These are phyloP conservation scores for Betula pendula DNA, from an alignment of 306 rosid genomes.

Conservation along the genomic window DNA sequence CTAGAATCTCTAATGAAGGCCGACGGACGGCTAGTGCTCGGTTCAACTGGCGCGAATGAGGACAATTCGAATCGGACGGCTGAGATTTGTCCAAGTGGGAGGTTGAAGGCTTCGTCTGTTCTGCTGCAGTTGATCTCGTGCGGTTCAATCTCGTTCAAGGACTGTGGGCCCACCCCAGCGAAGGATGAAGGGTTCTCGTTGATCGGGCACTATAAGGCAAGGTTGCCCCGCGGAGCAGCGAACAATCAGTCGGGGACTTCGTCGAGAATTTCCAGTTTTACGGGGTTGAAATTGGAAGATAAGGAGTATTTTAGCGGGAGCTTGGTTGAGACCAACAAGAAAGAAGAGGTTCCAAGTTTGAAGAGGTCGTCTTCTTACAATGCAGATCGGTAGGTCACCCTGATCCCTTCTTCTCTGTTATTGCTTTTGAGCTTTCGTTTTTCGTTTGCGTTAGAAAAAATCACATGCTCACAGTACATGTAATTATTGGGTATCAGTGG, in stretches of 20 bases:
- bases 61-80: constrained; percentile 42
- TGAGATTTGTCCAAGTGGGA: constrained; percentile 54
- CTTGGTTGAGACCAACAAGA: constrained; percentile 68
- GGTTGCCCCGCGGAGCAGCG: constrained; percentile 56
- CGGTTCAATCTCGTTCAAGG: constrained; percentile 83
- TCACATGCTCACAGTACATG: background rate
- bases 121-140: constrained; percentile 79
- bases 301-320: constrained; percentile 94
- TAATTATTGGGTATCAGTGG: constrained; percentile 11
- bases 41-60: constrained; percentile 19
- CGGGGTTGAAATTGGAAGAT: constrained; percentile 74
- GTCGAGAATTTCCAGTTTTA: constrained; percentile 42
- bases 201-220: constrained; percentile 61
- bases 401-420: background rate
- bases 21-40: constrained; percentile 59
- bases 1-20: constrained; percentile 83
- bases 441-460: background rate
- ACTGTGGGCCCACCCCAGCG: constrained; percentile 46
- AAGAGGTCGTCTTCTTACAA: constrained; percentile 89
- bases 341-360: constrained; percentile 44
- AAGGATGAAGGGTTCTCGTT: constrained; percentile 65
- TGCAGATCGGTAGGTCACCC: constrained; percentile 67
- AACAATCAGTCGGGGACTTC: constrained; percentile 41
- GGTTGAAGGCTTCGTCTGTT: constrained; percentile 75
- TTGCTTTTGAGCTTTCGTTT: constrained; percentile 2